These are phyloP conservation scores for Reutealis trisperma DNA, from an alignment of 345 rosid species.

Conservation along the genomic window DNA sequence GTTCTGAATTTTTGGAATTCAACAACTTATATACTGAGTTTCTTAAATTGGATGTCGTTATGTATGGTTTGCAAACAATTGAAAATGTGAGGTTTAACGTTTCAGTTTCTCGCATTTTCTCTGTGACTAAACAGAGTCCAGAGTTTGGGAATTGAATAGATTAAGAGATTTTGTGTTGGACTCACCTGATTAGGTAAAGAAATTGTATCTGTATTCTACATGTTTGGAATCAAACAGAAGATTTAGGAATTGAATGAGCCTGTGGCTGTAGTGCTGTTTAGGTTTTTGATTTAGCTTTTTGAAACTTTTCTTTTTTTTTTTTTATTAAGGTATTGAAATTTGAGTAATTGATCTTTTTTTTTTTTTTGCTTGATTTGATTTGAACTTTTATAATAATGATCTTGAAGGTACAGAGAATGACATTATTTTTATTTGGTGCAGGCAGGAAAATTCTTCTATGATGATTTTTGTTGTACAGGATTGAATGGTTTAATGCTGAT, in stretches of 20 bases:
- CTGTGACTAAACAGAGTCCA: slow-evolving; percentile 12
- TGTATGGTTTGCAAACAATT: neutral
- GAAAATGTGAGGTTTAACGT: slow-evolving; percentile 20
- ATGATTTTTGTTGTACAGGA: slow-evolving; percentile 21
- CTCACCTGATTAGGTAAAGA: neutral
- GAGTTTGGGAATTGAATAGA: slow-evolving; percentile 13
- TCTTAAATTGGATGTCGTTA: slow-evolving; percentile 4
- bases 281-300: neutral
- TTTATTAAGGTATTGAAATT: neutral
- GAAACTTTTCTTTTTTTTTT: neutral
- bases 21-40: neutral
- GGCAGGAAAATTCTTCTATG: slow-evolving; percentile 7
- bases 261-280: neutral
- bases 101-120: slow-evolving; percentile 10
- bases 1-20: neutral
- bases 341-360: neutral
- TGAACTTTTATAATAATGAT: neutral
- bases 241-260: slow-evolving; percentile 1
- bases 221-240: slow-evolving; percentile 1
- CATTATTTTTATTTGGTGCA: slow-evolving; percentile 19
- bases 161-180: neutral
- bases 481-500: slow-evolving; percentile 17
- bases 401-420: neutral
- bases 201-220: neutral
- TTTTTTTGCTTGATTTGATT: neutral